These are phyloP conservation scores for Xylaria flabelliformis DNA, from an alignment of 495 filamentous ascomycete genomes.

Conservation along the genomic window DNA sequence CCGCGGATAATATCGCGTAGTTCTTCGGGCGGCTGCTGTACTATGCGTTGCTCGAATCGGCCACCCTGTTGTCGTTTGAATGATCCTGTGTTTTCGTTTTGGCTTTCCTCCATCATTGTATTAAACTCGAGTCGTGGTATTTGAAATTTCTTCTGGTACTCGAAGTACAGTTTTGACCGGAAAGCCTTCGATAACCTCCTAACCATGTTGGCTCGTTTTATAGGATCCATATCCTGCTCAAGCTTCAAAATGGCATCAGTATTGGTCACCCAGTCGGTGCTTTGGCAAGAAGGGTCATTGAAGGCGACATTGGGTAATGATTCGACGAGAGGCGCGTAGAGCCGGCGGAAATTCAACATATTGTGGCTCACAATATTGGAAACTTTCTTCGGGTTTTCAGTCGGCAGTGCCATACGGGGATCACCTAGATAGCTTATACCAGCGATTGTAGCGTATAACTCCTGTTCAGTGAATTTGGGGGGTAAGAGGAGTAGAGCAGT, in stretches of 20 bases:
- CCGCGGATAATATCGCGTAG: slow-evolving; percentile 69
- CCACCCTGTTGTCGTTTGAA: slow-evolving; percentile 79
- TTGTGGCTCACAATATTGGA: slow-evolving; percentile 91
- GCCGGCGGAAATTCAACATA: slow-evolving; percentile 84
- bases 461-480: slow-evolving; percentile 79
- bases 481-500: slow-evolving; percentile 88
- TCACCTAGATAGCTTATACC: slow-evolving; percentile 94
- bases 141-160: slow-evolving; percentile 86
- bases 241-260: slow-evolving; percentile 61
- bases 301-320: slow-evolving; percentile 88
- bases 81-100: slow-evolving; percentile 69
- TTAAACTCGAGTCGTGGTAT: slow-evolving; percentile 85
- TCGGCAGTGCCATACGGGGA: slow-evolving; percentile 84
- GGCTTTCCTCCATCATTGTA: slow-evolving; percentile 78
- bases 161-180: slow-evolving; percentile 87
- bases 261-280: slow-evolving; percentile 70
- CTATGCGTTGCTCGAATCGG: slow-evolving; percentile 84
- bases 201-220: slow-evolving; percentile 93
- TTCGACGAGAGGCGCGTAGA: slow-evolving; percentile 88
- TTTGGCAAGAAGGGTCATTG: slow-evolving; percentile 68
- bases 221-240: slow-evolving; percentile 87
- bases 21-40: slow-evolving; percentile 65
- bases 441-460: slow-evolving; percentile 88
- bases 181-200: slow-evolving; percentile 87
- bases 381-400: slow-evolving; percentile 93